A percentile compares a stretch with the other conserved stretches of the same genome.
Evolutionary conservation across 768 basidiomycete genomes (phyloP).

Genomic region (Tulasnella sp.): DNA sequence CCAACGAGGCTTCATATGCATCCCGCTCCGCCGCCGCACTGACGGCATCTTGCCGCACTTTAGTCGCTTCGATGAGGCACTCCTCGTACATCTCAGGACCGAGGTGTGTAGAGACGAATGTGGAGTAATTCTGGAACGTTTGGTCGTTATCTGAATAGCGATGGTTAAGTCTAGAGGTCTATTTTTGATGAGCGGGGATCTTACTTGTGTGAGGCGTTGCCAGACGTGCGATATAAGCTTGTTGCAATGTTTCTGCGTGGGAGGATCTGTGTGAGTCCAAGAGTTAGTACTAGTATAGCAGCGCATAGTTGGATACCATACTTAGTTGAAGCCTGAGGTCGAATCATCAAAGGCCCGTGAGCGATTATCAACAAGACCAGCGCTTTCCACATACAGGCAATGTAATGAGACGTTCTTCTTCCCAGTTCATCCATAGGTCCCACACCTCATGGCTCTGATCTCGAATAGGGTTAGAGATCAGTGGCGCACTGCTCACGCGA

Average conservation of each 20-base stretch:
- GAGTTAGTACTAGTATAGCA: too few relatives aligned
- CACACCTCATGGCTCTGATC: constrained; percentile 59
- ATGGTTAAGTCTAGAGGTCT: too few relatives aligned
- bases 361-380: too few relatives aligned
- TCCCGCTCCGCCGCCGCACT: constrained; percentile 58
- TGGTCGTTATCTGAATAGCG: constrained; percentile 55
- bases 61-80: constrained; percentile 66
- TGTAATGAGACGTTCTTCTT: constrained; percentile 48
- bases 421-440: constrained; percentile 66
- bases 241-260: constrained; percentile 45
- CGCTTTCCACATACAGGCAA: constrained; percentile 25
- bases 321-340: too few relatives aligned
- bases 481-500: too few relatives aligned
- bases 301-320: too few relatives aligned
- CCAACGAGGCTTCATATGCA: constrained; percentile 47
- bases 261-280: too few relatives aligned
- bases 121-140: constrained; percentile 77
- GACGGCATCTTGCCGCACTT: constrained; percentile 48
- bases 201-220: constrained; percentile 66
- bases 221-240: constrained; percentile 54
- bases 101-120: constrained; percentile 73
- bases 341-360: too few relatives aligned
- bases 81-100: constrained; percentile 68
- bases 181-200: constrained; percentile 18
- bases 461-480: background rate